phyloP scores from a whole-genome alignment of 441 rosid genomes.

The Eruca vesicaria region DNA sequence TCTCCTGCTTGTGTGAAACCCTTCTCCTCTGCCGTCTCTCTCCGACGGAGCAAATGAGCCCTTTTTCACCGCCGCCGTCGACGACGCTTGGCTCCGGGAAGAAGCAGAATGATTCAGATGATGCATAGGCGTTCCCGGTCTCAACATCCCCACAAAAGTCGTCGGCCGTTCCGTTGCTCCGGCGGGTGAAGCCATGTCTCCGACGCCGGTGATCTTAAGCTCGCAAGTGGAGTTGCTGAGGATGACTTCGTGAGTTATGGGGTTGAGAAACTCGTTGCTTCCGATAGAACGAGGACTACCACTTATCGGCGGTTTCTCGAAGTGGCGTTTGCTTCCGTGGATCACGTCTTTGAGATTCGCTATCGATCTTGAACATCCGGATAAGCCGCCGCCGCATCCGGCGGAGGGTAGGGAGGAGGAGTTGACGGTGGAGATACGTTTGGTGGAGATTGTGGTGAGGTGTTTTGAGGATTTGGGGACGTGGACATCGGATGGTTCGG shows the following conservation, averaged over 20 bases:
- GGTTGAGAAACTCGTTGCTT: conserved; percentile 96
- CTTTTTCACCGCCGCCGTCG: conserved; percentile 35
- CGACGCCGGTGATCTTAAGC: conserved; percentile 88
- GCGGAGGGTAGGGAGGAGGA: background rate
- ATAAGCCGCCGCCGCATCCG: conserved; percentile 50
- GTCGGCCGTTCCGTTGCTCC: conserved; percentile 39
- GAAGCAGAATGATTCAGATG: conserved; percentile 64
- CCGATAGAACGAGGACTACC: conserved; percentile 93
- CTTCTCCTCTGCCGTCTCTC: conserved; percentile 43
- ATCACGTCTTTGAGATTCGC: conserved; percentile 95
- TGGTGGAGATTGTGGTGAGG: conserved; percentile 67
- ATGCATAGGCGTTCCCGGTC: conserved; percentile 96
- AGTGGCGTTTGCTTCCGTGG: conserved; percentile 93
- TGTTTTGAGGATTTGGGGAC: conserved; percentile 74
- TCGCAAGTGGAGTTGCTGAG: conserved; percentile 90
- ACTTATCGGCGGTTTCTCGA: conserved; percentile 82
- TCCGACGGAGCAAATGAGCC: conserved; percentile 43
- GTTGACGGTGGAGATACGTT: conserved; percentile 31
- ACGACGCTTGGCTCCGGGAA: conserved; percentile 45
- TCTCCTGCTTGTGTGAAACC: conserved; percentile 49
- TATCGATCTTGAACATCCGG: conserved; percentile 97
- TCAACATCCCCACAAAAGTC: conserved; percentile 73
- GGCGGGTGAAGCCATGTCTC: conserved; percentile 52
- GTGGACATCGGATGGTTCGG: conserved; percentile 85
- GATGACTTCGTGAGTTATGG: conserved; percentile 90